Base-by-base conservation (phyloP, 208 protist genomes). In the Plasmodiophora brassicae region DNA sequence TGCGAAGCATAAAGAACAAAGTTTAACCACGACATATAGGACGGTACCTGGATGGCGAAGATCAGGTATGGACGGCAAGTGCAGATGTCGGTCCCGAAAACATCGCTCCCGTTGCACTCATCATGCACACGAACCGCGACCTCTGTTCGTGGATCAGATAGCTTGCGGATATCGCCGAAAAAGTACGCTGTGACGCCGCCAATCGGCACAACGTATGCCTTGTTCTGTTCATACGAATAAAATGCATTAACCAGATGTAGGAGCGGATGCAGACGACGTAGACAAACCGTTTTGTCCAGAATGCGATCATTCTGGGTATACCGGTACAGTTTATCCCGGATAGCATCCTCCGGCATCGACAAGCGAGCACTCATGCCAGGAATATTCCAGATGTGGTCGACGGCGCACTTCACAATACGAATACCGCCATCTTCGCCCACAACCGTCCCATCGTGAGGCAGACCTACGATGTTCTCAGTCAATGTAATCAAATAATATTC, bases 31-130 rank as follows among this genome's bases (percentile, higher is more conserved):
- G 83, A 22, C 36, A n/a, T 1, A 22, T 32, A 86, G 41, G 20
- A n/a, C 8, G 20, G 20, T 53, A 86, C 87, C 39, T 91, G 88
- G 45, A 92, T 90, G 10, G 88, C 90, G 72, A 90, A 89, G 35
- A 91, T 36, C 5, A 92, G 65, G 84, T 92, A 92, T 8, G 90
- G 90, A 8, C 90, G 43, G 60, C 90, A 92, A 32, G 90, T 92
- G 90, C 90, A 92, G 71, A 92, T 92, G 45, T 92, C 90, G 20
- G 90, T 90, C 22, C 90, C 90, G 46, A 92, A 92, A 28, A 92
- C 90, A 78, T 92, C 90, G 22, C 88, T 91, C 41, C 90, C 90
- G 86, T 92, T 92, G 83, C 90, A 92, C 87, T 92, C 90, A 50
- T 92, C 90, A 72, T 92, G 90, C 71, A 90, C 88, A n/a, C 90